These are phyloP conservation scores for Saksenaea oblongispora DNA, from an alignment of 371 early-diverging fungal genomes.

Conservation along the genomic window DNA sequence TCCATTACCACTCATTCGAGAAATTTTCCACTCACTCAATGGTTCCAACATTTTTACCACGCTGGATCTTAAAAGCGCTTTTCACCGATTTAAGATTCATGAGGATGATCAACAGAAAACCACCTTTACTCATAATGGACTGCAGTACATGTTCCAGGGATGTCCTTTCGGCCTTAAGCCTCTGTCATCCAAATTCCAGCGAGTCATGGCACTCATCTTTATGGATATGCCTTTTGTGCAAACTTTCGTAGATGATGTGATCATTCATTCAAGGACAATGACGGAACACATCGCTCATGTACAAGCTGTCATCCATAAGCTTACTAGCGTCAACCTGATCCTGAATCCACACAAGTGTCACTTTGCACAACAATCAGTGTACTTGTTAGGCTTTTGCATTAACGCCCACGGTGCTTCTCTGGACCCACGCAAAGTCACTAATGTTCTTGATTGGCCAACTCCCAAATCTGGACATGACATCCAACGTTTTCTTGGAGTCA, in stretches of 20 bases:
- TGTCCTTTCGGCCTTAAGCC: constrained; percentile 12
- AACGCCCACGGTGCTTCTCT: constrained; percentile 11
- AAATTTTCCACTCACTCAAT: neutral
- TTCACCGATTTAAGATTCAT: constrained; percentile 21
- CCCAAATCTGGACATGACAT: constrained; percentile 14
- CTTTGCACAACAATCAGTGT: constrained; percentile 8
- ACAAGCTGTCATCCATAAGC: constrained; percentile 1
- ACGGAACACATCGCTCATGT: constrained; percentile 5
- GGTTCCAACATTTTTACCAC: constrained; percentile 12
- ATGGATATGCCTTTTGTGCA: neutral
- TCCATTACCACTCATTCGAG: too few relatives aligned
- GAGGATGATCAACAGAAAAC: constrained; percentile 14
- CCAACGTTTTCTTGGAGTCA: constrained; percentile 16
- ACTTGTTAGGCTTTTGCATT: constrained; percentile 16
- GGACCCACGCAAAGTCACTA: constrained; percentile 10
- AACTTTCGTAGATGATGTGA: constrained; percentile 10
- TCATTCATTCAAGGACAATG: neutral
- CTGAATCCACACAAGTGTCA: constrained; percentile 21
- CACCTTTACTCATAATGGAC: constrained; percentile 7
- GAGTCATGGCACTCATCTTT: constrained; percentile 14
- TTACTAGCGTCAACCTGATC: constrained; percentile 13
- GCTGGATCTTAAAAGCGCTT: constrained; percentile 21
- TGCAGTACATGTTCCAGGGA: constrained; percentile 8
- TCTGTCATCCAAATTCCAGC: constrained; percentile 22
- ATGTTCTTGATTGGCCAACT: constrained; percentile 13